Conservation (phyloP, 208 protist genomes). For the Leishmania martiniquensis region DNA sequence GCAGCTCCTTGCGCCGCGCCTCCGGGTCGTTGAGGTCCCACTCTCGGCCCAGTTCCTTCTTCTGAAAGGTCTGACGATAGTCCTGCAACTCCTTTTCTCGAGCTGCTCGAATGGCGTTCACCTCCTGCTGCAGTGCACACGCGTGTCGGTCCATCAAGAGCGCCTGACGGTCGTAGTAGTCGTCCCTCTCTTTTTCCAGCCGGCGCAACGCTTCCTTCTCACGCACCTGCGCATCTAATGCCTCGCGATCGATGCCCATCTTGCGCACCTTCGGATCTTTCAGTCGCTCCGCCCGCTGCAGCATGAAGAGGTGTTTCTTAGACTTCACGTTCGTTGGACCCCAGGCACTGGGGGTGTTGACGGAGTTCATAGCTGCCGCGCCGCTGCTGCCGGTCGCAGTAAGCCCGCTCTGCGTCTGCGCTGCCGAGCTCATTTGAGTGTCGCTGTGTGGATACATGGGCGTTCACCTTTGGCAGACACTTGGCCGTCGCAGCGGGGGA, state of each 20-base stretch:
- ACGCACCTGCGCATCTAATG: slow-evolving; percentile 90
- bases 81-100: slow-evolving; percentile 84
- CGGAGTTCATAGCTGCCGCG: background rate
- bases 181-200: slow-evolving; percentile 87
- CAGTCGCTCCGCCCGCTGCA: slow-evolving; percentile 88
- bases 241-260: slow-evolving; percentile 93
- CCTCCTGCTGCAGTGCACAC: slow-evolving; percentile 86
- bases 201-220: slow-evolving; percentile 86
- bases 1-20: slow-evolving; percentile 79
- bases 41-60: slow-evolving; percentile 79
- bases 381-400: slow-evolving; percentile 16
- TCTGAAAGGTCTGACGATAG: slow-evolving; percentile 89
- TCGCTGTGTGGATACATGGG: slow-evolving; percentile 1
- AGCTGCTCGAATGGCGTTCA: slow-evolving; percentile 74
- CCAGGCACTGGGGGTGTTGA: slow-evolving; percentile 12
- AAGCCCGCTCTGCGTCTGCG: slow-evolving; percentile 11
- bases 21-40: slow-evolving; percentile 93
- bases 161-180: slow-evolving; percentile 87
- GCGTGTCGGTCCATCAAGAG: slow-evolving; percentile 92
- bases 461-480: background rate
- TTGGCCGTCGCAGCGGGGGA: background rate
- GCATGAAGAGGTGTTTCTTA: slow-evolving; percentile 90
- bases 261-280: slow-evolving; percentile 91
- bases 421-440: slow-evolving; percentile 19
- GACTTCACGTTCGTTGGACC: slow-evolving; percentile 27